Base-by-base conservation (phyloP, 306 rosid genomes). In the Prosopis cineraria region DNA sequence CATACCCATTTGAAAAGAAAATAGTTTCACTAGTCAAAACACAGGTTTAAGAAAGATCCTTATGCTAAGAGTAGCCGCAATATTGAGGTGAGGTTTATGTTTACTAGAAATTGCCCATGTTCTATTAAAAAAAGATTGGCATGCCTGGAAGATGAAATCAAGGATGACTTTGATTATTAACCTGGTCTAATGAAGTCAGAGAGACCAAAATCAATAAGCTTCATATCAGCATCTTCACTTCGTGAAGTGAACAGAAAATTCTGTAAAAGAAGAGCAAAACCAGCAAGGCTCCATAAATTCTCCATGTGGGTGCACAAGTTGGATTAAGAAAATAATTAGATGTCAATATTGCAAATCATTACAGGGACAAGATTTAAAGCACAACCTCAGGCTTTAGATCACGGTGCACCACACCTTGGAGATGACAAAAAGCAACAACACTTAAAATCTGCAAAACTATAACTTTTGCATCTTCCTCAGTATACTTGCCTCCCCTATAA, bases 351-450 rank as follows among this genome's bases (percentile, higher is more conserved):
- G 85, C 22, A 76, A 67, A 22, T 76, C 70, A 62, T 53, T n/a
- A 37, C 6, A n/a, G 13, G 29, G 36, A 69, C 43, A 24, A 45
- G 52, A 72, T 79, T 44, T 40, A 75, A 74, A 75, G 85, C 73
- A 72, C 87, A 70, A 96, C 99, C 99, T 96, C 99, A 13, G 99
- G 99, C 69, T 96, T 96, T 83, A 96, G 82, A 87, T 96, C 99
- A 27, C 99, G 99, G 82, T 96, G 99, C 82, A 96, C 99, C 70
- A 96, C 97, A 31, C 99, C 99, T 91, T 96, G 99, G 81, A 96
- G 93, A 90, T 96, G 99, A 88, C 99, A 96, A 81, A 91, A 93
- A 55, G 98, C 93, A 81, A 93, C 99, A 55, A 93, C 93, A 27
- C 96, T 91, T 80, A 96, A 85, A 78, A 96, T 93, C 79, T 96